Percentiles rank a stretch among this genome's conserved stretches.
These are phyloP conservation scores for Phaeosphaeria sp. DNA, from an alignment of 2,329 filamentous ascomycete species.

Conservation along the genomic window DNA sequence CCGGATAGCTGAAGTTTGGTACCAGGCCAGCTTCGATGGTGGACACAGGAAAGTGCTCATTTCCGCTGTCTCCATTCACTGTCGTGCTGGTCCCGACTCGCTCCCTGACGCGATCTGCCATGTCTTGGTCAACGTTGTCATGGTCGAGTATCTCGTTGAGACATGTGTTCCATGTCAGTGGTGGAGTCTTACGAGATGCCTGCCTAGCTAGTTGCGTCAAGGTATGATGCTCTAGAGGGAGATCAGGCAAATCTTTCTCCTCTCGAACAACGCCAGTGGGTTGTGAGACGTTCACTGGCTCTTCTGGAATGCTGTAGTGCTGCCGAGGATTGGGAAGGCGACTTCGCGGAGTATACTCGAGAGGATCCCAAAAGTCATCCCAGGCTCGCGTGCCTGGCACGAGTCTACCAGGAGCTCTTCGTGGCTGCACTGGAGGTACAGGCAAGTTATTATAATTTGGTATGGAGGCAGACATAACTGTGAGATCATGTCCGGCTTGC, in stretches of 20 bases:
- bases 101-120: constrained; percentile 8
- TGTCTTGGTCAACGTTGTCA: constrained; percentile 6
- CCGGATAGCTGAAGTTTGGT: constrained; percentile 33
- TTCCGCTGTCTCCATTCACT: neutral
- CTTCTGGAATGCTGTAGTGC: neutral
- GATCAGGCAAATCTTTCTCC: neutral
- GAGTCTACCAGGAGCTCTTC: constrained; percentile 2
- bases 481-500: neutral
- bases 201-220: neutral
- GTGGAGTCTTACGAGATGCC: neutral
- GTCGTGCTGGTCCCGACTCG: neutral
- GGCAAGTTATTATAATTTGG: neutral
- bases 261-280: neutral
- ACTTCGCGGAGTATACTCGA: neutral
- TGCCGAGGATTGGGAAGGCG: neutral
- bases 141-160: constrained; percentile 14
- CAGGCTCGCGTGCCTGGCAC: constrained; percentile 8
- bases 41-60: neutral
- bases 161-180: constrained; percentile 16
- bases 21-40: constrained; percentile 17
- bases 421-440: neutral
- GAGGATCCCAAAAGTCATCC: constrained; percentile 13
- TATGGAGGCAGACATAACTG: constrained; percentile 2
- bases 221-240: neutral
- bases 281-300: neutral